Base-by-base conservation (phyloP, 2,329 filamentous ascomycete genomes). In the Stagonosporopsis vannaccii region DNA sequence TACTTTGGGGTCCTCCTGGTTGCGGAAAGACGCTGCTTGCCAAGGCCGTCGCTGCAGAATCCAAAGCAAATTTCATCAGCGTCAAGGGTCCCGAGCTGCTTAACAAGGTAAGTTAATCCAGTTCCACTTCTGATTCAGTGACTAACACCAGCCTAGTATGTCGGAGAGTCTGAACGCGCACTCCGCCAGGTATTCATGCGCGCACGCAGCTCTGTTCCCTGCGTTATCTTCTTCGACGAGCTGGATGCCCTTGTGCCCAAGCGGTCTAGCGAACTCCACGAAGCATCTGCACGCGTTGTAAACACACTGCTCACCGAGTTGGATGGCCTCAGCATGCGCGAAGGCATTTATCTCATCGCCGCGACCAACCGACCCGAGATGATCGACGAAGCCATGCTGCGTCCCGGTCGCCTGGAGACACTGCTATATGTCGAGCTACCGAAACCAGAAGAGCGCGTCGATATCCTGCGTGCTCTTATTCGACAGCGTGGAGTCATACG, bases 141-240 rank as follows among this genome's bases (percentile, higher is more conserved):
- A 40, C 56, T 62, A 61, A 64, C 23, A n/a, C 25, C 3, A 11
- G 25, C 17, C 11, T 43, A 77, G 77, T 99, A 94, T 73, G 93
- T 99, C 9, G 95, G 95, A 64, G 95, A 99, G 77, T 96, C 91
- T 6, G 95, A 99, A 78, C 89, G 94, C 11, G 91, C 93, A 0
- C 90, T 99, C 1, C 88, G 95, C 20, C 92, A 96, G 73, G 90
- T 98, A 0, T 99, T 99, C 76, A 86, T 88, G 61, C 89, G 94
- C 15, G 95, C 95, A 0, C 86, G 93, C 47, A 90, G 90, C 0
- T 94, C 90, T 7, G 85, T 92, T 0, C 95, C 95, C 0, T 98
- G 94, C 72, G 92, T 99, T 51, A 88, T 99, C 56, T 98, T 99
- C 84, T 98, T 99, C 72, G 95, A 99, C 74, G 95, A 99, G 78